Base-by-base conservation (phyloP, 768 basidiomycete species). In the Tricholoma hemisulphureum region DNA sequence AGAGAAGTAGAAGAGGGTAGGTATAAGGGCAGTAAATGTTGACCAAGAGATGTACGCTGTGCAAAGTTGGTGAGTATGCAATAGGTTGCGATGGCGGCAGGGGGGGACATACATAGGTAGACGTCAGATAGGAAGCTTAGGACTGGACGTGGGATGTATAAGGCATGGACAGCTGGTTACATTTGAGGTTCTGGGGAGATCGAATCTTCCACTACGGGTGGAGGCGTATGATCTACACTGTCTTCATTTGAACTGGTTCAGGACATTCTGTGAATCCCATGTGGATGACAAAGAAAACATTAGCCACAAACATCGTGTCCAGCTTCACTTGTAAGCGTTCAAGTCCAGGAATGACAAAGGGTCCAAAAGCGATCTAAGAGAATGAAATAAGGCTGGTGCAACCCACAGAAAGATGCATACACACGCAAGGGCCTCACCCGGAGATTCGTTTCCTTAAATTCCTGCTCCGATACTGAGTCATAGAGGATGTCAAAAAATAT, bases 11-110 rank as follows among this genome's bases (percentile, higher is more conserved):
- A 95, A 95, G 3, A 95, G 77, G 3, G 89, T 85, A 1, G 88
- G 86, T 6, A 87, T 82, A 18, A 94, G 83, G 3, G 85, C 80
- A 1, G 93, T 95, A 68, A 90, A 85, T 49, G 91, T 79, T 1
- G 92, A 89, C 89, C 90, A 93, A 70, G 88, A 91, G 16, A 89
- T 75, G 66, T 86, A 92, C 4, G 88, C 90, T 92, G n/a, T 92
- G 51, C 53, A 29, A 24, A 16, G 43, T 31, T 26, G 24, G 46
- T 49, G 46, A 49, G 16, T 32, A n/a, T 34, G 20, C 24, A 18
- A n/a, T 16, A 28, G 20, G 13, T 24, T 13, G 56, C 20, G 26
- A 20, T 48, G 13, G 9, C 23, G n/a, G 2, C 21, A 24, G 29
- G 26, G 21, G 3, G 11, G 8, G 26, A 32, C 84, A 58, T 67